Evolutionary conservation across 106 monocot species (phyloP), one percentile per base, ranked within the genome.

Genomic region (Posidonia australis): DNA sequence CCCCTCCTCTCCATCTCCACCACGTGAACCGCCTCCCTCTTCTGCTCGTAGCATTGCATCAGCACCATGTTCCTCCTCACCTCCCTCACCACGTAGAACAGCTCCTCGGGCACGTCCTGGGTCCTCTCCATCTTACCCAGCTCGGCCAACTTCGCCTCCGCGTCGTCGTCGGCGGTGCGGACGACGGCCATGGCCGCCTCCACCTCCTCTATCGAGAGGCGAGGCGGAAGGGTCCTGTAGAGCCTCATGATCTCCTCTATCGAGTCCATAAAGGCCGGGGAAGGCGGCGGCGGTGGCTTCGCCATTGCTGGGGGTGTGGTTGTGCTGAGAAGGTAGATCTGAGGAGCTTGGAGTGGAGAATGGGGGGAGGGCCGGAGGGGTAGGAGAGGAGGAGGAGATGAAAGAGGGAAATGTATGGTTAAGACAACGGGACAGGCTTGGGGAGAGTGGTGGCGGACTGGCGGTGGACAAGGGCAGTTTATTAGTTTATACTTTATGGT

Each of bases 241-340:
- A 77, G 63, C 36, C 77, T 63, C 77, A 76, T 89, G 63, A 96
- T 82, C 74, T 93, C 88, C 43, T 80, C 85, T 51, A 88, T 78
- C 0, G 82, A 71, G 5, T 74, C 81, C 47, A 63, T 63, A 19
- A 75, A 57, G 1, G 80, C 71, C 27, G 67, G 51, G 2, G 49
- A 21, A 25, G 46, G 54, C 19, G 17, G 51, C 48, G 13, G 28
- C 31, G 17, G 21, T 6, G 60, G 62, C 20, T 44, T 62, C 13
- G 62, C 18, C 61, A 41, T 61, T 7, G 43, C 36, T n/a, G n/a
- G n/a, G n/a, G n/a, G n/a, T n/a, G 31, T 14, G 62, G 7, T 60
- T 9, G 17, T 60, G 14, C 14, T 60, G 60, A 1, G 29, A 16
- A 62, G 18, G 43, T 44, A 22, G 14, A 18, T 28, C 44, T 62